Conservation (phyloP, 2,329 filamentous ascomycete genomes). For the Fusarium fujikuroi region DNA sequence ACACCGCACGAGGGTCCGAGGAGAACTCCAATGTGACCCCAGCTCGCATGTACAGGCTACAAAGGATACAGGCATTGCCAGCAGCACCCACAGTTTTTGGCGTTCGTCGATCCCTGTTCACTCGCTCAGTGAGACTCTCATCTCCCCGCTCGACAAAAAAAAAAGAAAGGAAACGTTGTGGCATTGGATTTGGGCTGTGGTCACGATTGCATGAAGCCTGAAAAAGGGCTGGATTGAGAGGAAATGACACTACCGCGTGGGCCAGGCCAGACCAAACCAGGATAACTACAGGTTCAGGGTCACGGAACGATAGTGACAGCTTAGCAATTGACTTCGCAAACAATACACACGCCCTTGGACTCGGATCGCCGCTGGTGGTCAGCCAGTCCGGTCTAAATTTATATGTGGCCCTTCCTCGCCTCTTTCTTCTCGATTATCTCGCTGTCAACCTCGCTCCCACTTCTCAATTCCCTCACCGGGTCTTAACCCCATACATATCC, state of each 20-base stretch:
- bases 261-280: conserved; percentile 18
- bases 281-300: not conserved
- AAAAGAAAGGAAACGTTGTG: not conserved
- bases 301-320: not conserved
- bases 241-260: not conserved
- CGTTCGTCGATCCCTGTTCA: conserved; percentile 31
- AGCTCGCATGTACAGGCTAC: not conserved
- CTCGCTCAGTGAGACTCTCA: conserved; percentile 3
- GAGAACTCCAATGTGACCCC: conserved; percentile 15
- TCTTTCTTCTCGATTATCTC: conserved; percentile 1
- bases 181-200: not conserved
- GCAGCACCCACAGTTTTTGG: conserved; percentile 23
- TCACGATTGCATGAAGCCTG: conserved; percentile 1
- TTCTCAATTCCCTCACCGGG: conserved; percentile 16
- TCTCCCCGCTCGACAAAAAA: conserved; percentile 8
- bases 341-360: conserved; percentile 8
- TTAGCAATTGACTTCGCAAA: conserved; percentile 5
- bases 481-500: conserved; percentile 15
- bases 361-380: conserved; percentile 34
- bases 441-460: conserved; percentile 9
- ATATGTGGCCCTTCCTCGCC: conserved; percentile 42
- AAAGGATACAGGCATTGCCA: not conserved
- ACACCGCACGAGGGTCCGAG: conserved; percentile 18
- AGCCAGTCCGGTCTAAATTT: conserved; percentile 25
- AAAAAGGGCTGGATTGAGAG: conserved; percentile 18